Base-by-base conservation (phyloP, 23 red algal species). In the Porphyridium purpureum region DNA sequence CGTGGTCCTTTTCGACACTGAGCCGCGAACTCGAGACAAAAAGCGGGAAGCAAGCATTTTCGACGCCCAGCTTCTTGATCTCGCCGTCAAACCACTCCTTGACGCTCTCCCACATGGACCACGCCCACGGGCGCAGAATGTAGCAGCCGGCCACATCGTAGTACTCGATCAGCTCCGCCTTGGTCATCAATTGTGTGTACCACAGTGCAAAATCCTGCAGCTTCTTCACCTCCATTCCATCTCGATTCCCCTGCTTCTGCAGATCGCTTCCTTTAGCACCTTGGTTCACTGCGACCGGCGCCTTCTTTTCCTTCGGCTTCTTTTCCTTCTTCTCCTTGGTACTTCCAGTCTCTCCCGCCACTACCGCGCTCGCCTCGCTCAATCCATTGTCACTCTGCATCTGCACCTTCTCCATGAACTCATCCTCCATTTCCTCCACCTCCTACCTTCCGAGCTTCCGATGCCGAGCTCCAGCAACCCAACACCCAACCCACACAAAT, bases 91-190 rank as follows among this genome's bases (percentile, higher is more conserved):
- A 82, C 29, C 69, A 86, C 28, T 80, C 68, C 26, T 52, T 68
- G 35, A 98, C 81, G 19, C 23, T 70, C 11, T 98, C 90, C 90
- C 90, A 98, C 36, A 98, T 85, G 23, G 74, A 60, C 54, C 55
- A 98, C 59, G 69, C 72, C 60, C 73, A 70, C 21, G 90, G 90
- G 17, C 90, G 74, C 30, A 98, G 62, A 62, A 98, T 86, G 35
- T 98, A 98, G 58, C 90, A 98, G 29, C 90, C 90, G 22, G 30
- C 68, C 35, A 98, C 82, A 52, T 98, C 90, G 51, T 86, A 98
- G 50, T 76, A 80, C 73, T 98, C 90, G 49, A 98, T 98, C 42
- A 98, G 75, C 54, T 98, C 90, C 23, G 90, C 50, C 70, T 98
- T 98, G 34, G 58, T 62, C 22, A 98, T 72, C 11, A 98, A 46